Base-by-base conservation (phyloP, 2,329 filamentous ascomycete genomes). In the Cladosporium sp. region DNA sequence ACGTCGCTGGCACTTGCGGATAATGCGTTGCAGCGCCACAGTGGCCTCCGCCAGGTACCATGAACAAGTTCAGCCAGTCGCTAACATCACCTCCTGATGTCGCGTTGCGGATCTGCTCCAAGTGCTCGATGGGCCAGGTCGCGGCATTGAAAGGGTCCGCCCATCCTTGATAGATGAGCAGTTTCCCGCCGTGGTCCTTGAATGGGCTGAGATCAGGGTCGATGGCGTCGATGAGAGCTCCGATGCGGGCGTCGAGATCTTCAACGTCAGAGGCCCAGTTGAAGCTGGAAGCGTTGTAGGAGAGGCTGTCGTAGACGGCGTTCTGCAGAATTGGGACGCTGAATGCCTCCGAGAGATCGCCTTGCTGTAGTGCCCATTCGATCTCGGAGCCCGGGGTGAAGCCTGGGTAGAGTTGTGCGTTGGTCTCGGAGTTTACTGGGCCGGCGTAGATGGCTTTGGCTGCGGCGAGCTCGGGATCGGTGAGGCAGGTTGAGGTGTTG, bases 241-340 rank as follows among this genome's bases (percentile, higher is more conserved):
- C 76, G 5, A 78, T 78, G 11, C 66, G 70, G 12, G 57, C 41
- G 66, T 81, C 73, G 2, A 81, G 68, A 1, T 68, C 64, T 5
- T 72, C 70, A 12, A 81, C 73, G 65, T 81, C 77, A 3, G 69
- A 70, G 4, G 73, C 76, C 74, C 75, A 82, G 64, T 80, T 72
- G 67, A 81, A 81, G 2, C 51, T 69, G 2, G 64, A 66, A 12
- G 73, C 65, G 66, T 81, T 70, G 64, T 79, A 82, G 28, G 60
- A 69, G 7, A 79, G 65, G 63, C 80, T 71, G 51, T 79, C 59
- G 65, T 77, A 81, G 6, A 80, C 78, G 15, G 81, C 71, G 59
- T 82, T 80, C 65, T 81, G 78, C n/a, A 82, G 66, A 11, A 81
- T 76, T 1, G 78, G 78, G 2, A 78, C 71, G 14, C 75, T 75